A percentile compares a stretch with the other conserved stretches of the same genome.
Evolutionary conservation across 1,284 basidiomycete genomes (phyloP).

Genomic region (Malassezia pachydermatis): DNA sequence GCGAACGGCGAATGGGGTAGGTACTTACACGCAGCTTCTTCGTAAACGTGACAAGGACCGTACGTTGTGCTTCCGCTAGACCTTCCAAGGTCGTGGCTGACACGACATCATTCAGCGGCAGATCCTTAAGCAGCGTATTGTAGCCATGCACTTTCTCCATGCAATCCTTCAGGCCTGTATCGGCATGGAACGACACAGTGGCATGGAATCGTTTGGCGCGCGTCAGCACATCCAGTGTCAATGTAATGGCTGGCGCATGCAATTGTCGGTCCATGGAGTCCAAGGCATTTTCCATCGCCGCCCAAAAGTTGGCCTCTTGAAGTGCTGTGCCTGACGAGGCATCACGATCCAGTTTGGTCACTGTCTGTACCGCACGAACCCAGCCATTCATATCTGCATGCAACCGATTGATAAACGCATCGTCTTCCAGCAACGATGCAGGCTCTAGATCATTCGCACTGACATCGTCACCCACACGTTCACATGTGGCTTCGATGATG

Average conservation of each 20-base stretch:
- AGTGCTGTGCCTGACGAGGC: slow-evolving; percentile 92
- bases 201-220: slow-evolving; percentile 95
- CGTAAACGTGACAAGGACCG: slow-evolving; percentile 88
- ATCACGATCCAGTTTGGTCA: slow-evolving; percentile 80
- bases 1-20: slow-evolving; percentile 85
- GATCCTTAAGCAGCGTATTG: slow-evolving; percentile 97
- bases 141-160: slow-evolving; percentile 53
- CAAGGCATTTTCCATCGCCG: slow-evolving; percentile 80
- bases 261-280: slow-evolving; percentile 88
- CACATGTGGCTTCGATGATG: slow-evolving; percentile 71
- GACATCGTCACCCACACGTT: slow-evolving; percentile 52
- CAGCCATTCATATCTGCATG: slow-evolving; percentile 90
- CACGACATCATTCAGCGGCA: slow-evolving; percentile 88
- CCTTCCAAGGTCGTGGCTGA: slow-evolving; percentile 92
- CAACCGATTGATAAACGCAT: slow-evolving; percentile 81
- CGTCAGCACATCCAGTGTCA: slow-evolving; percentile 88
- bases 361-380: slow-evolving; percentile 96
- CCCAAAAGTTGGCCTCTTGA: slow-evolving; percentile 98
- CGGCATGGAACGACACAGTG: slow-evolving; percentile 93
- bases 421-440: slow-evolving; percentile 66
- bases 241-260: slow-evolving; percentile 72
- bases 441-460: slow-evolving; percentile 58
- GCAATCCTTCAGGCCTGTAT: slow-evolving; percentile 76
- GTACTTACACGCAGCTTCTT: slow-evolving; percentile 72
- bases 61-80: slow-evolving; percentile 72